A percentile compares a stretch with the other conserved stretches of the same genome.
These are phyloP conservation scores for Chytriomyces sp. DNA, from an alignment of 192 early-diverging fungal genomes.

Conservation along the genomic window DNA sequence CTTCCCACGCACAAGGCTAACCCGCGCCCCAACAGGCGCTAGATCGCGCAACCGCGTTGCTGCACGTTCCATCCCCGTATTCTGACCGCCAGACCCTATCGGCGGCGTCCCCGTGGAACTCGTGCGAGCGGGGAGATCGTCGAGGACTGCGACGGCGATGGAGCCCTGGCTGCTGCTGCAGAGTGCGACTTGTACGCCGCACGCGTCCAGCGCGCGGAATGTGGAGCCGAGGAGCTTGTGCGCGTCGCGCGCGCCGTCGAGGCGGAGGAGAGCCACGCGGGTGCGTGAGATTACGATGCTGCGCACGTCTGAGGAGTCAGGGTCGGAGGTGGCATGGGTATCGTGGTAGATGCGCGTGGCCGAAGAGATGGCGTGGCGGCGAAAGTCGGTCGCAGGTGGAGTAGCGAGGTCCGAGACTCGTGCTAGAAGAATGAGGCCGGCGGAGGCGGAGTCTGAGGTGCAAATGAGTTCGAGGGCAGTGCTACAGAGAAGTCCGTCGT, in stretches of 20 bases:
- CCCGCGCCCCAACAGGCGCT: too few relatives aligned
- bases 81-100: not conserved
- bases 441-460: too few relatives aligned
- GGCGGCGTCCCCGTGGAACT: not conserved
- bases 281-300: slow-evolving; percentile 2
- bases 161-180: not conserved
- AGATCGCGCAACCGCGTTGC: too few relatives aligned
- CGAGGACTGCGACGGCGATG: slow-evolving; percentile 12
- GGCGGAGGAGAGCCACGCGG: not conserved
- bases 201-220: slow-evolving; percentile 7
- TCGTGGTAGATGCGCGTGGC: slow-evolving; percentile 1
- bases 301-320: not conserved
- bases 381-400: not conserved
- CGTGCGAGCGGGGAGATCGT: too few relatives aligned
- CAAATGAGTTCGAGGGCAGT: not conserved
- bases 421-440: not conserved
- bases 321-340: not conserved
- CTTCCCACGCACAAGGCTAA: too few relatives aligned
- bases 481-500: not conserved
- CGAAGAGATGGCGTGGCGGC: not conserved
- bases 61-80: not conserved
- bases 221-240: slow-evolving; percentile 3
- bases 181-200: not conserved
- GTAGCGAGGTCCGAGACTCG: not conserved
- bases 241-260: slow-evolving; percentile 6